Percentiles rank a stretch among this genome's conserved stretches.
These are phyloP conservation scores for Asterophora parasitica DNA, from an alignment of 768 basidiomycete genomes.

Conservation along the genomic window DNA sequence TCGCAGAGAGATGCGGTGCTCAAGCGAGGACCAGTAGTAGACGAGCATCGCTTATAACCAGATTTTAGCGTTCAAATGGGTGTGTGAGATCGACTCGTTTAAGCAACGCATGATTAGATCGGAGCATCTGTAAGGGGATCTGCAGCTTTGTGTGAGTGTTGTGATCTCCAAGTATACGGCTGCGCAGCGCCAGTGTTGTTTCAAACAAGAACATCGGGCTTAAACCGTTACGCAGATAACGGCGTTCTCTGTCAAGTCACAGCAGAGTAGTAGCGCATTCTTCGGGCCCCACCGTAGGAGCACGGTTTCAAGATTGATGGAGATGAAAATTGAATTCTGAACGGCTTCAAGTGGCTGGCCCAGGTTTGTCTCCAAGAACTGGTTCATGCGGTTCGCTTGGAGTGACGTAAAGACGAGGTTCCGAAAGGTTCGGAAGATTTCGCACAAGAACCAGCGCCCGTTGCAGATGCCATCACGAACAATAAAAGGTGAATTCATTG, in stretches of 20 bases:
- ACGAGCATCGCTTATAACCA: slow-evolving; percentile 13
- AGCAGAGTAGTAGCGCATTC: slow-evolving; percentile 2
- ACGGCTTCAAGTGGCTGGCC: slow-evolving; percentile 11
- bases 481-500: too few species aligned
- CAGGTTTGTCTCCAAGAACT: background rate
- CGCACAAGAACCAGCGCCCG: background rate
- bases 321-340: slow-evolving; percentile 9
- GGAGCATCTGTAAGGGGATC: slow-evolving; percentile 17
- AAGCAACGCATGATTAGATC: slow-evolving; percentile 14
- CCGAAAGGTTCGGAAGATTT: slow-evolving; percentile 17
- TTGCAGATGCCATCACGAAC: slow-evolving; percentile 9
- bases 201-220: slow-evolving; percentile 1
- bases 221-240: slow-evolving; percentile 3
- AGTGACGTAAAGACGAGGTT: slow-evolving; percentile 15
- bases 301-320: slow-evolving; percentile 17
- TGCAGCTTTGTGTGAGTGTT: slow-evolving; percentile 7
- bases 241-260: slow-evolving; percentile 15
- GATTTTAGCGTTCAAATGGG: slow-evolving; percentile 13
- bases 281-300: slow-evolving; percentile 11
- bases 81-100: slow-evolving; percentile 14
- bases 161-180: slow-evolving; percentile 3
- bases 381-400: slow-evolving; percentile 10
- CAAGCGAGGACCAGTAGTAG: slow-evolving; percentile 1
- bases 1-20: background rate
- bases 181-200: slow-evolving; percentile 4